These are phyloP conservation scores for Colletotrichum sp. DNA, from an alignment of 2,329 filamentous ascomycete genomes.

Conservation along the genomic window DNA sequence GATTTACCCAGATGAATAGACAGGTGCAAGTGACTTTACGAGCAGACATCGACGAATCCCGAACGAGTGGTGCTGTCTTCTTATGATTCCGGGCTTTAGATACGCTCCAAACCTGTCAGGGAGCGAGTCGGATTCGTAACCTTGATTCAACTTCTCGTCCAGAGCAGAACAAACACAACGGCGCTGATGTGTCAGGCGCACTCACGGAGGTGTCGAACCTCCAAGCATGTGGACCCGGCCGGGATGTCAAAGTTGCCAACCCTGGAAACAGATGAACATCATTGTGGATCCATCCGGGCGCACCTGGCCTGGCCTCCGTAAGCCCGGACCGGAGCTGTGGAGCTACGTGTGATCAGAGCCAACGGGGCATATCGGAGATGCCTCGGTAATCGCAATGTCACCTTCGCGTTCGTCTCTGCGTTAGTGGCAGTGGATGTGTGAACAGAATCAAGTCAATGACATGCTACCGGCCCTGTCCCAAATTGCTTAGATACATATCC, in stretches of 20 bases:
- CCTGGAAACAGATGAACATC: neutral
- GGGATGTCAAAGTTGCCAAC: neutral
- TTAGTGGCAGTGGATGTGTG: neutral
- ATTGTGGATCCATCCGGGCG: neutral
- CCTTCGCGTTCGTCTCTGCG: neutral
- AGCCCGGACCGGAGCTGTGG: neutral
- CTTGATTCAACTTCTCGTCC: neutral
- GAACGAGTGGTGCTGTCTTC: neutral
- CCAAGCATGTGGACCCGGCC: neutral
- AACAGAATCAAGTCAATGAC: neutral
- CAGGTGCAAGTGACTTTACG: neutral
- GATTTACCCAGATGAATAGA: neutral
- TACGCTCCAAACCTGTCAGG: neutral
- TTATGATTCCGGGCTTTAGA: neutral
- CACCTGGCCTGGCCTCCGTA: neutral
- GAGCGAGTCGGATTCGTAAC: neutral
- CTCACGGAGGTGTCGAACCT: neutral
- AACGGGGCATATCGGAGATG: neutral
- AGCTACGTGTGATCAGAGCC: neutral
- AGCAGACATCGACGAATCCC: neutral
- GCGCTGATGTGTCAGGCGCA: neutral
- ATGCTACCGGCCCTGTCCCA: neutral
- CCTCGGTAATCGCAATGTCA: neutral
- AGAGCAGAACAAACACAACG: neutral
- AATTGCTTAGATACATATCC: neutral